Base-by-base conservation (phyloP, 495 filamentous ascomycete species). In the Amniculicola lignicola region DNA sequence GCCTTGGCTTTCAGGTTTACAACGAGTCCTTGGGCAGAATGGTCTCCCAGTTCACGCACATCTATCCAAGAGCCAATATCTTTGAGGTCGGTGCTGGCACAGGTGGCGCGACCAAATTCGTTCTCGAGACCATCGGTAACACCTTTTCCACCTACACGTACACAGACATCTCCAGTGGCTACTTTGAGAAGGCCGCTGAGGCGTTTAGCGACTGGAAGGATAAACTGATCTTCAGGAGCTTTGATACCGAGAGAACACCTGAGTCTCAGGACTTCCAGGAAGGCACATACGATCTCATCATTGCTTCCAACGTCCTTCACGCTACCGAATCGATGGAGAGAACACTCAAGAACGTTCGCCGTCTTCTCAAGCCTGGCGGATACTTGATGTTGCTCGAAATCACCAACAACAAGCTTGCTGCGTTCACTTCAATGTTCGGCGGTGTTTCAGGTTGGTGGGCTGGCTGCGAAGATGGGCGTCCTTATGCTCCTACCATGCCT, bases 161-260 rank as follows among this genome's bases (percentile, higher is more conserved):
- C 10, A 64, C 63, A 2, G 56, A 67, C 15, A 46, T 57, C 22
- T 57, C 53, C 0, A 15, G 27, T 5, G 59, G 15, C 3, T 57
- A 51, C 27, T 52, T 58, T 19, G 36, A 36, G 1, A 22, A 22
- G 4, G 59, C 54, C 1, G 18, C 3, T 3, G 29, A 39, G 7
- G 2, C 4, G 12, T 61, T 61, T 18, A 15, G 19, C 5, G 15
- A 21, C 3, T 41, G 45, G 41, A 29, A 4, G 3, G 45, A 70
- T 22, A 33, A 67, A 35, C 75, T 84, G 36, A 64, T 74, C 0
- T 62, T 57, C 28, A 38, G 16, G 3, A 25, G 12, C 6, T 33
- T 62, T 1, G 51, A 62, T 27, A 25, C 42, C 15, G 46, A 51
- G 25, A 27, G 24, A 40, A 12, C 22, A 9, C 35, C 39, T 3